Evolutionary conservation across 2,329 filamentous ascomycete species (phyloP).

Genomic region (Didymella lethalis): DNA sequence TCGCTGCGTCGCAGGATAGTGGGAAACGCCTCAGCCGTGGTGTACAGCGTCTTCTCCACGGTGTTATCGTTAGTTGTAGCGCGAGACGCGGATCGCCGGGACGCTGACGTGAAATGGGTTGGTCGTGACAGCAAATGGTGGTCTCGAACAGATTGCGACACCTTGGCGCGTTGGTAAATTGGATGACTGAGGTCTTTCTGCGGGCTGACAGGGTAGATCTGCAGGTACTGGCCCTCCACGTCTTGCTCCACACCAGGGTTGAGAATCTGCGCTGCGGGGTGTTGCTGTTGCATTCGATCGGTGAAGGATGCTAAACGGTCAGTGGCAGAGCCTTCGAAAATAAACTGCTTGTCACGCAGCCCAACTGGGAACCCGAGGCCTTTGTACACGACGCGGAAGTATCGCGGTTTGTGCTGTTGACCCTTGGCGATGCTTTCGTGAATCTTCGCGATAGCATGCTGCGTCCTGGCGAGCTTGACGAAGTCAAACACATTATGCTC

Average conservation of each 20-base stretch:
- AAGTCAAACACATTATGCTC: slow-evolving; percentile 91
- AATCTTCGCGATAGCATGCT: slow-evolving; percentile 89
- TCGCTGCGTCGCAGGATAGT: slow-evolving; percentile 90
- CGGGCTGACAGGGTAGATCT: slow-evolving; percentile 80
- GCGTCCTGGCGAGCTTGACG: slow-evolving; percentile 84
- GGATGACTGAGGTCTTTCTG: slow-evolving; percentile 83
- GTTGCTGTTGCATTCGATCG: slow-evolving; percentile 89
- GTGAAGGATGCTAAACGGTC: slow-evolving; percentile 84
- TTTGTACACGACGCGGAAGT: slow-evolving; percentile 90
- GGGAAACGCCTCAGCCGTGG: slow-evolving; percentile 84
- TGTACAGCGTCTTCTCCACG: slow-evolving; percentile 85
- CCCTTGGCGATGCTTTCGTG: slow-evolving; percentile 88
- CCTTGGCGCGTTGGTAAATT: slow-evolving; percentile 86
- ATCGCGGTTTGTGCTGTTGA: slow-evolving; percentile 79
- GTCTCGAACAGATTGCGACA: slow-evolving; percentile 83
- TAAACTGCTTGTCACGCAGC: slow-evolving; percentile 87
- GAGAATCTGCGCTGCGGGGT: slow-evolving; percentile 84
- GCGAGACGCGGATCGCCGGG: slow-evolving; percentile 72
- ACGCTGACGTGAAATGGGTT: slow-evolving; percentile 79
- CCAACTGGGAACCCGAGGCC: slow-evolving; percentile 85
- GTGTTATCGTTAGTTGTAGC: slow-evolving; percentile 73
- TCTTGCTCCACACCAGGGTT: slow-evolving; percentile 75
- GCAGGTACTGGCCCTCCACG: slow-evolving; percentile 88
- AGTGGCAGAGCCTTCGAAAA: slow-evolving; percentile 81
- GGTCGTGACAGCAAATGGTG: slow-evolving; percentile 82